Evolutionary conservation across 768 basidiomycete genomes (phyloP), one percentile per base, ranked within the genome.

Genomic region (Rhizopogon salebrosus): DNA sequence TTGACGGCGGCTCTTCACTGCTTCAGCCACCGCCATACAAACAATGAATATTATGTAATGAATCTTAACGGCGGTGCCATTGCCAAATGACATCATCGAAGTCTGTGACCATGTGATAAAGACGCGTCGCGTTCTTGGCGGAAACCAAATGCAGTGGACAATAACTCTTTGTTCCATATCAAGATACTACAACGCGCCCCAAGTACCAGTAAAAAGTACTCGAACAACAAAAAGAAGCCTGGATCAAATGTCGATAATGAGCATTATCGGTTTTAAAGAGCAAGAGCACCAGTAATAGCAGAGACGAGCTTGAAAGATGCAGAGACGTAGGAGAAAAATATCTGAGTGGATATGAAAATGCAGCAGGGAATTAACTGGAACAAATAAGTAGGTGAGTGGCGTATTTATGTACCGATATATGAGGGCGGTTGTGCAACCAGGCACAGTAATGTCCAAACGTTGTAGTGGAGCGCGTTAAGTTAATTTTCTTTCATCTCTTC

Each of bases 401-500:
- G 22, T 34, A 45, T 45, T 31, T 20, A 45, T 45, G 26, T 6
- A 27, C 6, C n/a, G n/a, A n/a, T n/a, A 13, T 14, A 45, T 11
- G n/a, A 31, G 43, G 16, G 29, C 14, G 16, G 23, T 8, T 34
- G 31, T 31, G 45, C 45, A 23, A 34, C 45, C 45, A 46, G 45
- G 45, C 45, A 31, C 45, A 34, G 14, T 14, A 11, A 39, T 5
- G 45, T 46, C 45, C 45, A 34, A 46, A 34, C 8, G 20, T 11
- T 0, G 45, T 5, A 0, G 31, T 31, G 14, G 22, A 34, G 31
- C 7, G 31, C 14, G 14, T 49, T n/a, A n/a, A n/a, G n/a, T 53
- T 38, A 68, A 40, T 38, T 49, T 42, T 68, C 64, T 27, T 48
- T 50, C 61, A 60, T 68, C 13, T 31, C 54, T 39, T 64, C 64